Evolutionary conservation across 108 stramenopile species (phyloP).

Genomic region (Phaeodactylum tricornutum): DNA sequence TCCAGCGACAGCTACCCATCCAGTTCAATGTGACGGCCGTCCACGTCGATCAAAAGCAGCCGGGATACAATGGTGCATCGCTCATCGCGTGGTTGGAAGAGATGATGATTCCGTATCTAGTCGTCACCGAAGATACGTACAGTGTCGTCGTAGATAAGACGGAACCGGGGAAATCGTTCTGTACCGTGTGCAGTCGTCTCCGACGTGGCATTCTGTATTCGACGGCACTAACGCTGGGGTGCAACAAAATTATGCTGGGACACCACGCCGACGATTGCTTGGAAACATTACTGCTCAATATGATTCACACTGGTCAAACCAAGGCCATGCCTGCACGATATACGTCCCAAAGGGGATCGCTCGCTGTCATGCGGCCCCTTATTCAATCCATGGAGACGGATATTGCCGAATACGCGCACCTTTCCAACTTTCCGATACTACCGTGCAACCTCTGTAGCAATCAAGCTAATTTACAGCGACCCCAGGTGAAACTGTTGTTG

Average conservation of each 20-base stretch:
- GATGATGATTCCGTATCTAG: conserved; percentile 10
- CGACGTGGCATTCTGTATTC: conserved; percentile 32
- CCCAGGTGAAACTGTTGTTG: conserved; percentile 27
- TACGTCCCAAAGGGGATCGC: conserved; percentile 14
- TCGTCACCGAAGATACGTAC: conserved; percentile 40
- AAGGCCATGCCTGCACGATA: conserved; percentile 45
- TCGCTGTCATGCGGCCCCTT: conserved; percentile 34
- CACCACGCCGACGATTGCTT: conserved; percentile 44
- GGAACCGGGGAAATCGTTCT: conserved; percentile 22
- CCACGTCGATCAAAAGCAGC: conserved; percentile 48
- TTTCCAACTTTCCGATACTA: conserved; percentile 30
- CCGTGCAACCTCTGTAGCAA: conserved; percentile 42
- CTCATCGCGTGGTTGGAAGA: conserved; percentile 27
- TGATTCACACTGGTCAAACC: conserved; percentile 29
- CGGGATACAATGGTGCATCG: conserved; percentile 32
- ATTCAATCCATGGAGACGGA: conserved; percentile 28
- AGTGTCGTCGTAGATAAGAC: conserved; percentile 40
- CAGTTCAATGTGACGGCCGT: conserved; percentile 31
- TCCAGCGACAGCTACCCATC: conserved; percentile 19
- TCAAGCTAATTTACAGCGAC: conserved; percentile 35
- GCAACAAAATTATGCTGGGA: conserved; percentile 29
- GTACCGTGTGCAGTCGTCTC: conserved; percentile 23
- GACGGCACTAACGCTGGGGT: conserved; percentile 19
- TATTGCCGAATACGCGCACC: conserved; percentile 20
- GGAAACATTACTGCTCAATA: conserved; percentile 41